A percentile compares a stretch with the other conserved stretches of the same genome.
phyloP scores from a whole-genome alignment of 1,139 yeast species.

The Scheffersomyces lignicola region DNA sequence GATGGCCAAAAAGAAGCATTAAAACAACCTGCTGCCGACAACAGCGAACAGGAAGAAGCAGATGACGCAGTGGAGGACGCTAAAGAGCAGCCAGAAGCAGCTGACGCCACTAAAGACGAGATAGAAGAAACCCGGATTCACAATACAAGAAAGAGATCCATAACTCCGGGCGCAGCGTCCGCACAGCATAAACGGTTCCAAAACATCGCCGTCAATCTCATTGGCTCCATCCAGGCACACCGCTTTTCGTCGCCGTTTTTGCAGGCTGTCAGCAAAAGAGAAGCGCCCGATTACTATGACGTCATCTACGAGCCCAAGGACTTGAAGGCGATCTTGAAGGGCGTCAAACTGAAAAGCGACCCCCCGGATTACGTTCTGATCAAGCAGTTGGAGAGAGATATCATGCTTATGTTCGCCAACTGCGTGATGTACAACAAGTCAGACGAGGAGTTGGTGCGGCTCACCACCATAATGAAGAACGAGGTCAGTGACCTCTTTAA shows the following conservation, averaged over 20 bases:
- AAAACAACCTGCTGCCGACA: constrained; percentile 4
- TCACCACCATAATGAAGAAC: constrained; percentile 68
- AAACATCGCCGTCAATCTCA: constrained; percentile 55
- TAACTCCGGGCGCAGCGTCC: constrained; percentile 28
- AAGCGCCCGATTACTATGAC: constrained; percentile 68
- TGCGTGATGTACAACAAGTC: constrained; percentile 78
- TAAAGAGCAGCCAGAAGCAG: constrained; percentile 7
- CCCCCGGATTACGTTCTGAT: constrained; percentile 52
- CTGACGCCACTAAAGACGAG: constrained; percentile 4
- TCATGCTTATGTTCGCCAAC: constrained; percentile 79
- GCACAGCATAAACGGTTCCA: constrained; percentile 51
- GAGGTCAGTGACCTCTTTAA: constrained; percentile 53
- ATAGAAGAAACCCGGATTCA: constrained; percentile 7
- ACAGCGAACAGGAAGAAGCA: constrained; percentile 5
- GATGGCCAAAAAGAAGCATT: constrained; percentile 8
- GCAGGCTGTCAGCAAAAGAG: constrained; percentile 64
- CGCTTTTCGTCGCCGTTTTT: constrained; percentile 74
- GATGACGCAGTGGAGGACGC: constrained; percentile 9
- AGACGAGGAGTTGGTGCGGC: constrained; percentile 58
- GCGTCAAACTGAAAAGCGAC: constrained; percentile 48
- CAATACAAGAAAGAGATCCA: constrained; percentile 13
- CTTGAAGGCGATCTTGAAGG: constrained; percentile 58
- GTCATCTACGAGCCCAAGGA: constrained; percentile 67
- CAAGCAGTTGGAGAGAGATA: constrained; percentile 63
- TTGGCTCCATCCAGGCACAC: constrained; percentile 67